Percentiles rank a stretch among this genome's conserved stretches.
phyloP scores from a whole-genome alignment of 2,329 filamentous ascomycete genomes.

The Xylaria sp. region DNA sequence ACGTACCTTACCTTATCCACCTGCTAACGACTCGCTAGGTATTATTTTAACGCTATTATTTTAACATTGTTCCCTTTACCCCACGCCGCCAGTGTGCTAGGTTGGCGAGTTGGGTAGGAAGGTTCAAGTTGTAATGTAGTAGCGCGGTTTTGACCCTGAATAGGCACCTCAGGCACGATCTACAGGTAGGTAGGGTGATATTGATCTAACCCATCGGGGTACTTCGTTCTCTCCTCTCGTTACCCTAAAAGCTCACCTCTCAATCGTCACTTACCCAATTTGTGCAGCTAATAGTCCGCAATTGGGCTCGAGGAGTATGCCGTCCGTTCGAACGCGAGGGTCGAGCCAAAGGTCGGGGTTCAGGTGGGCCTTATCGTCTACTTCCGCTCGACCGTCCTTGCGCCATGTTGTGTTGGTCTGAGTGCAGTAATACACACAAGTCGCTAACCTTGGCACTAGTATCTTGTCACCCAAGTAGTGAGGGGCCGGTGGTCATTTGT shows the following conservation, averaged over 20 bases:
- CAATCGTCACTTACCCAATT: neutral
- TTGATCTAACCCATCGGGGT: neutral
- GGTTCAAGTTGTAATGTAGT: neutral
- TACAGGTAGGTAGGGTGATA: neutral
- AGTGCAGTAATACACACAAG: slow-evolving; percentile 26
- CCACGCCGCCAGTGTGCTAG: neutral
- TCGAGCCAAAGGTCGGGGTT: slow-evolving; percentile 22
- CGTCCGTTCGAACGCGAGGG: neutral
- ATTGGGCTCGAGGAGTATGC: slow-evolving; percentile 7
- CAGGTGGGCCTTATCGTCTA: slow-evolving; percentile 35
- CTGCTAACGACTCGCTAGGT: slow-evolving; percentile 1
- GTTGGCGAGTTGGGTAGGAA: too few relatives aligned
- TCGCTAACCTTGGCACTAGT: slow-evolving; percentile 28
- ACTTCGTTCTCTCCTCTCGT: neutral
- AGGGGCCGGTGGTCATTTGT: slow-evolving; percentile 20
- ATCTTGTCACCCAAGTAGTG: slow-evolving; percentile 17
- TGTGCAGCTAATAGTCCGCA: neutral
- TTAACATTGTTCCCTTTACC: slow-evolving; percentile 6
- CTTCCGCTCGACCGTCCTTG: slow-evolving; percentile 46
- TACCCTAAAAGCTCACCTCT: neutral
- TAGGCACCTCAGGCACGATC: neutral
- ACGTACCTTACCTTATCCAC: neutral
- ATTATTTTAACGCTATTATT: neutral
- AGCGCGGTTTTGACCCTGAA: neutral
- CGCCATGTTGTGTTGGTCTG: slow-evolving; percentile 19